These are phyloP conservation scores for Cordyceps sp. DNA, from an alignment of 2,329 filamentous ascomycete species.

Conservation along the genomic window DNA sequence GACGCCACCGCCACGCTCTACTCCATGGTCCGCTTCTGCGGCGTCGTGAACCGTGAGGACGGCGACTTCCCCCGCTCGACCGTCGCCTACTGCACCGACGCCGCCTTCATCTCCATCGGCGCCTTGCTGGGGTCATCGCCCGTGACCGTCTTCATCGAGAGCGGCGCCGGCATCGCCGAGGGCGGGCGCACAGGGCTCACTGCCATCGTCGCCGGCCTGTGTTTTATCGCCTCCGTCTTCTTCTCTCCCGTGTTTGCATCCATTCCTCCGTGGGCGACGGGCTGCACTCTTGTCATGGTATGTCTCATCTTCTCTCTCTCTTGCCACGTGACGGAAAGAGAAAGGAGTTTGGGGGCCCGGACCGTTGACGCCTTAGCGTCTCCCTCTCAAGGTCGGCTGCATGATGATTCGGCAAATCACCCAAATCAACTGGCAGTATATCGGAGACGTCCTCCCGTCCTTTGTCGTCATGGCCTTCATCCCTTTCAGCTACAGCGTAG, in stretches of 20 bases:
- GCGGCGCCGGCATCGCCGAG: conserved; percentile 79
- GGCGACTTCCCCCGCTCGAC: conserved; percentile 80
- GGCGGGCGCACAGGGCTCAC: conserved; percentile 77
- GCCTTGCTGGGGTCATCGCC: conserved; percentile 63
- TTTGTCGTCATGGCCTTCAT: conserved; percentile 69
- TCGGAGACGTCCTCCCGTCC: conserved; percentile 69
- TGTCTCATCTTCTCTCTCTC: too few species aligned
- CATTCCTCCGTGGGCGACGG: conserved; percentile 79
- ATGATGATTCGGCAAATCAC: conserved; percentile 68
- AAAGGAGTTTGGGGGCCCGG: too few species aligned
- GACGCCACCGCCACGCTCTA: conserved; percentile 78
- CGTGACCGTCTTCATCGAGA: conserved; percentile 77
- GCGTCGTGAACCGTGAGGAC: conserved; percentile 64
- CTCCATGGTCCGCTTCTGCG: conserved; percentile 74
- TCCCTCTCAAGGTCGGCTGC: too few species aligned
- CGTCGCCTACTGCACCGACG: conserved; percentile 70
- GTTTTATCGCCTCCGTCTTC: conserved; percentile 77
- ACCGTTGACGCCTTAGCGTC: too few species aligned
- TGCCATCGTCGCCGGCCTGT: conserved; percentile 59
- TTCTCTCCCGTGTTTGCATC: conserved; percentile 84
- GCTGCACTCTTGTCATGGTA: conserved; percentile 71
- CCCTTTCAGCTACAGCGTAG: conserved; percentile 64
- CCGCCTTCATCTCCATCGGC: conserved; percentile 62
- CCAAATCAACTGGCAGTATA: conserved; percentile 80
- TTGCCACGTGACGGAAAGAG: too few species aligned